phyloP scores from a whole-genome alignment of 257 asterid species.

The Solanum peruvianum region DNA sequence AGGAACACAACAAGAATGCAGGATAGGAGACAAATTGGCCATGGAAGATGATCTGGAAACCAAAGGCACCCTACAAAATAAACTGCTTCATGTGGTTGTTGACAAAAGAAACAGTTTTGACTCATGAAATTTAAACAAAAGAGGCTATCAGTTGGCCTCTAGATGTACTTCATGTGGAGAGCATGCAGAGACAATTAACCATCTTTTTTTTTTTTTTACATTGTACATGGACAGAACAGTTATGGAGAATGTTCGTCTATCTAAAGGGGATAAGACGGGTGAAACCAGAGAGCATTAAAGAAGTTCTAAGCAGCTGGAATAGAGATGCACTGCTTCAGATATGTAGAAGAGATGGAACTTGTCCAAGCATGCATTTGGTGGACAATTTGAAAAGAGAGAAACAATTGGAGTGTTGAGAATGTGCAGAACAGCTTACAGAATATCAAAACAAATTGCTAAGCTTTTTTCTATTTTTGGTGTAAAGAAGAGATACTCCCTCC shows the following conservation, averaged over 20 bases:
- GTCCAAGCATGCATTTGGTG: neutral
- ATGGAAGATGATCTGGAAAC: neutral
- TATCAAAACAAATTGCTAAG: neutral
- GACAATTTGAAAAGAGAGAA: neutral
- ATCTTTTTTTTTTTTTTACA: neutral
- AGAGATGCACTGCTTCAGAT: neutral
- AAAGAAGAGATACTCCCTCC: too few species aligned
- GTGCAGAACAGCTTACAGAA: neutral
- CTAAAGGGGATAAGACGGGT: neutral
- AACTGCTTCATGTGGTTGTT: neutral
- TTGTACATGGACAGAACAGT: neutral
- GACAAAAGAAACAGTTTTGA: neutral
- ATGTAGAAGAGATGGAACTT: neutral
- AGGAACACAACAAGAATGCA: neutral
- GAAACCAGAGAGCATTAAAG: neutral
- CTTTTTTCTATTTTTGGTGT: neutral
- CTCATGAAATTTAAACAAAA: neutral
- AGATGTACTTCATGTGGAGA: neutral
- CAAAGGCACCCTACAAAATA: neutral
- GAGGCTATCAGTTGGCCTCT: neutral
- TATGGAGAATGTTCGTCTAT: neutral
- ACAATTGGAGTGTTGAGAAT: neutral
- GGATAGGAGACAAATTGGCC: neutral
- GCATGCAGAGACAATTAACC: neutral
- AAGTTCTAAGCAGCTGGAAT: neutral